These are phyloP conservation scores for Beverwykella pulmonaria DNA, from an alignment of 495 filamentous ascomycete genomes.

Conservation along the genomic window DNA sequence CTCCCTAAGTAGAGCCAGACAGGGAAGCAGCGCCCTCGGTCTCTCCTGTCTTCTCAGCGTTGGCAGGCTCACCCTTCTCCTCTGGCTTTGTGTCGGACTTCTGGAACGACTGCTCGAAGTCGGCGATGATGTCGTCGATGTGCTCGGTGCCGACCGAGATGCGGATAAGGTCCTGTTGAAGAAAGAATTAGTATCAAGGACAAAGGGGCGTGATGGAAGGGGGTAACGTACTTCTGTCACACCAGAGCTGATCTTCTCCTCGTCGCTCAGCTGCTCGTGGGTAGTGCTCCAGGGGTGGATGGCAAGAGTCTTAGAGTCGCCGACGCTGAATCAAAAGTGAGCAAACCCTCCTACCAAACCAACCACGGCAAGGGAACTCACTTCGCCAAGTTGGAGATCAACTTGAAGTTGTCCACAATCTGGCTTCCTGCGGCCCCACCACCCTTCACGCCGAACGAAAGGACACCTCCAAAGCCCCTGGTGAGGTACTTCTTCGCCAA, in stretches of 20 bases:
- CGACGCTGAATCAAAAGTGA: constrained; percentile 53
- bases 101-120: constrained; percentile 91
- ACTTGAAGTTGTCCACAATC: constrained; percentile 91
- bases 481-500: constrained; percentile 87
- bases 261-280: constrained; percentile 86
- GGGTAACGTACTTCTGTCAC: constrained; percentile 81
- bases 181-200: constrained; percentile 15
- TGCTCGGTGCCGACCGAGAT: constrained; percentile 97
- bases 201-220: not conserved
- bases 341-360: not conserved
- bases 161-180: constrained; percentile 73
- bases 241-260: constrained; percentile 79
- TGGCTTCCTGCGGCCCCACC: constrained; percentile 77
- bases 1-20: constrained; percentile 24
- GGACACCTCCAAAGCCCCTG: constrained; percentile 86
- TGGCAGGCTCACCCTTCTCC: constrained; percentile 48
- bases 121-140: constrained; percentile 96
- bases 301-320: constrained; percentile 81
- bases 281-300: constrained; percentile 98
- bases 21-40: constrained; percentile 40
- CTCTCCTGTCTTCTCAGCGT: constrained; percentile 45
- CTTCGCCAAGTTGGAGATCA: constrained; percentile 89
- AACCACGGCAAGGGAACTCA: constrained; percentile 19
- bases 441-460: constrained; percentile 93
- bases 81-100: constrained; percentile 50